These are phyloP conservation scores for Didymella glomerata DNA, from an alignment of 2,329 filamentous ascomycete species.

Conservation along the genomic window DNA sequence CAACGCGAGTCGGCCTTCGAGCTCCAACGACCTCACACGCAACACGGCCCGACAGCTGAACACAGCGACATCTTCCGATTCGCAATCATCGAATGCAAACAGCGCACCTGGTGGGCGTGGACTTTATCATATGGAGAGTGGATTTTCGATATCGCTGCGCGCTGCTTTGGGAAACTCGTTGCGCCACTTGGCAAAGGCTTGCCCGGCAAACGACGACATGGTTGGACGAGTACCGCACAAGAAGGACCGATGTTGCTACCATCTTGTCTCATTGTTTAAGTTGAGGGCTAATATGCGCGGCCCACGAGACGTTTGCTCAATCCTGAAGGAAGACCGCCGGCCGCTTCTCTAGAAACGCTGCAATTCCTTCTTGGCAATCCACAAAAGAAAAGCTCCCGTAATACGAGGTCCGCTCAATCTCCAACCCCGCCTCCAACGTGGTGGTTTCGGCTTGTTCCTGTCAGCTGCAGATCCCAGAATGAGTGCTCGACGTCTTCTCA, in stretches of 20 bases:
- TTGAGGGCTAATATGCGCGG: constrained; percentile 1
- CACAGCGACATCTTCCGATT: constrained; percentile 3
- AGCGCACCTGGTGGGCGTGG: neutral
- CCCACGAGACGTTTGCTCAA: neutral
- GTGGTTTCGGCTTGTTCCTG: constrained; percentile 53
- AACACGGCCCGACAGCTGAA: constrained; percentile 2
- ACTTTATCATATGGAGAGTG: constrained; percentile 3
- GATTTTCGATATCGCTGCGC: constrained; percentile 2
- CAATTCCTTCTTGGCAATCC: constrained; percentile 55
- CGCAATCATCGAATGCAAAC: constrained; percentile 8
- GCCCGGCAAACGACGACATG: constrained; percentile 5
- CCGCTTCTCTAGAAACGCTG: constrained; percentile 55
- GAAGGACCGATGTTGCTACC: constrained; percentile 10
- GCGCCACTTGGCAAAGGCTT: constrained; percentile 2
- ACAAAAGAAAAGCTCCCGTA: constrained; percentile 49
- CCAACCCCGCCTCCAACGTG: constrained; percentile 53
- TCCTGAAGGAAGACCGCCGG: constrained; percentile 30
- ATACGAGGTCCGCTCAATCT: constrained; percentile 45
- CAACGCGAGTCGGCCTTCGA: constrained; percentile 1
- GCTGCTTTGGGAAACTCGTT: constrained; percentile 8
- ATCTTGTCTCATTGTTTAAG: neutral
- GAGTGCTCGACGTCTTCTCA: constrained; percentile 32
- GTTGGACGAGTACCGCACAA: constrained; percentile 2
- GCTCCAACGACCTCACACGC: constrained; percentile 1
- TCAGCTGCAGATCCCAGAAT: constrained; percentile 26